Evolutionary conservation across 2,329 filamentous ascomycete genomes (phyloP).

Genomic region (Microdochium trichocladiopsis): DNA sequence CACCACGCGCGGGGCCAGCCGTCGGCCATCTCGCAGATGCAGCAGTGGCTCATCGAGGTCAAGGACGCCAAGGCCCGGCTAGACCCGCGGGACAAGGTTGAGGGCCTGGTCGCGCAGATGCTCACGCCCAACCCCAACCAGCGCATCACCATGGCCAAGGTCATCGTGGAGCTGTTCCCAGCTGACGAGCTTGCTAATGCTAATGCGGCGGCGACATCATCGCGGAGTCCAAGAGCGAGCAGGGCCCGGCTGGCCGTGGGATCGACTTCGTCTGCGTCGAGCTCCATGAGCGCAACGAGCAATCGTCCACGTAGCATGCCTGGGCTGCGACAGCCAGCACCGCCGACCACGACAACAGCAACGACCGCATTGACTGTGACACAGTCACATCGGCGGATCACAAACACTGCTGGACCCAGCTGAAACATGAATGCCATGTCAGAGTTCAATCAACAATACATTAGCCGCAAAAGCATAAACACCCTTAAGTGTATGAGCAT

Average conservation of each 20-base stretch:
- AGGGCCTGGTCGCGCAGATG: constrained; percentile 47
- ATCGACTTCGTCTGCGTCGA: constrained; percentile 1
- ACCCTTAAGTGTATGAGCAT: too few relatives aligned
- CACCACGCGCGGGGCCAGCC: constrained; percentile 10
- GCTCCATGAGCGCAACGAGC: neutral
- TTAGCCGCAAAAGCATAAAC: too few relatives aligned
- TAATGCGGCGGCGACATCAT: neutral
- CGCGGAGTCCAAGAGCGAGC: too few relatives aligned
- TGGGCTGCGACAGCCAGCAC: too few relatives aligned
- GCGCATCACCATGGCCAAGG: constrained; percentile 46
- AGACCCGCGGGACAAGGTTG: constrained; percentile 38
- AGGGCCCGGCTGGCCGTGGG: too few relatives aligned
- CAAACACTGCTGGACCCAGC: too few relatives aligned
- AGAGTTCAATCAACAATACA: too few relatives aligned
- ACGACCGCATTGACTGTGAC: too few relatives aligned
- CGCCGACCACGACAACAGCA: too few relatives aligned
- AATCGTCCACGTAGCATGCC: too few relatives aligned
- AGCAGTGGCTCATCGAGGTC: constrained; percentile 48
- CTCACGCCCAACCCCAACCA: constrained; percentile 41
- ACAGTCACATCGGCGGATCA: too few relatives aligned
- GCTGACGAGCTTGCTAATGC: neutral
- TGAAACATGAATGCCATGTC: too few relatives aligned
- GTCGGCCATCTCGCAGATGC: constrained; percentile 44
- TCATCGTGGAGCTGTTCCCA: constrained; percentile 34
- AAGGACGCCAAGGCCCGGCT: constrained; percentile 38